Evolutionary conservation across 2,329 filamentous ascomycete species (phyloP), one percentile per base, ranked within the genome.

Genomic region (Colletotrichum orchidophilum): DNA sequence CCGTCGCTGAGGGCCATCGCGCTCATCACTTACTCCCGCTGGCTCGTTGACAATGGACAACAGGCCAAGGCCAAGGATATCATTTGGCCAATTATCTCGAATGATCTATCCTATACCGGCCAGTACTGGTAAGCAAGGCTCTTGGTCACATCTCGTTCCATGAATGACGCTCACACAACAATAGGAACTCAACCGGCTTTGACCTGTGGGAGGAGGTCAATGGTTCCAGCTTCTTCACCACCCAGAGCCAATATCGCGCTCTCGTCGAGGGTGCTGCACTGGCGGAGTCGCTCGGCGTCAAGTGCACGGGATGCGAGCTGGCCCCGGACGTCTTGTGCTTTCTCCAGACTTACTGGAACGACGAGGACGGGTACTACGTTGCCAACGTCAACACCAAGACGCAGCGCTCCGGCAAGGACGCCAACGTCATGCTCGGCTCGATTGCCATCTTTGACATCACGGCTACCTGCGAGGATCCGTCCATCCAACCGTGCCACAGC

Each of bases 201-300:
- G 89, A 91, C 74, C 80, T 91, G 2, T 91, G 89, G 89, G 89
- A 91, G 75, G 88, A 91, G 75, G 83, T 89, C 21, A 81, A 83
- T 24, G 87, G 87, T 29, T 85, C 85, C 0, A 88, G 87, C 3
- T 90, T 90, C 81, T 91, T 90, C 78, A 89, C 89, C 1, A 82
- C 85, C 24, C 85, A 87, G 27, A 86, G 84, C 12, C 84, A 88
- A 59, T 85, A 90, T 75, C 87, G 88, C 53, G 85, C 88, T 9
- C 74, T 81, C 9, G 73, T 80, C 29, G 83, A 87, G 75, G 89
- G 89, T 12, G 83, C 81, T 53, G 78, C 81, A 7, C 83, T 91
- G n/a, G 87, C 89, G 3, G 77, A 76, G 9, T 79, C 81, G 24
- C 81, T 91, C 9, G 84, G 84, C 29, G 80, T 84, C 33, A 81